phyloP scores from a whole-genome alignment of 1,139 yeast genomes.

The Saccharomyces hybrid region DNA sequence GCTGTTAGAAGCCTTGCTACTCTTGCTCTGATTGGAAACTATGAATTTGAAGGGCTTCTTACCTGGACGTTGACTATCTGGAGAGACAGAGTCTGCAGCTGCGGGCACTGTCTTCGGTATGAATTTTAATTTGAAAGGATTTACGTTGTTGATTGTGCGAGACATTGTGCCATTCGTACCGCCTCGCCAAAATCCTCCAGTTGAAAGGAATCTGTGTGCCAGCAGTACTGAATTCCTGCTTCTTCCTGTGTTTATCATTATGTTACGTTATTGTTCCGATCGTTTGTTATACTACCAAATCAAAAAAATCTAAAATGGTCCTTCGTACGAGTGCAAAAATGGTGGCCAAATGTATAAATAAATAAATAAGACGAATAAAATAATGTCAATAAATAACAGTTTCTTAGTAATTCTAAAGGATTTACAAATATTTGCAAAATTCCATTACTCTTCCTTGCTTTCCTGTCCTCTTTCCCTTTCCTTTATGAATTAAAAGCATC shows the following conservation, averaged over 20 bases:
- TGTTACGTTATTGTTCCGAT: neutral
- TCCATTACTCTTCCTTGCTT: neutral
- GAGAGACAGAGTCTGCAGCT: neutral
- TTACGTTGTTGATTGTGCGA: neutral
- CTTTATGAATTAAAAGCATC: neutral
- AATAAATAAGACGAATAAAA: neutral
- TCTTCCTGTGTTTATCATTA: neutral
- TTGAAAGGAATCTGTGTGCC: neutral
- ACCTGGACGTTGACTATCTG: neutral
- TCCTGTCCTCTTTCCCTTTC: neutral
- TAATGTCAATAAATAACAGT: neutral
- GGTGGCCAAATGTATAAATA: neutral
- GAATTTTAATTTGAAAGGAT: conserved; percentile 7
- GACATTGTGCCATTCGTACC: neutral
- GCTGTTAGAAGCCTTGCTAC: neutral
- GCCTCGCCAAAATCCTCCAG: neutral
- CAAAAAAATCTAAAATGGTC: neutral
- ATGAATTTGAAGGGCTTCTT: neutral
- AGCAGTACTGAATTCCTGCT: neutral
- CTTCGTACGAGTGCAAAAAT: neutral
- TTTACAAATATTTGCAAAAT: neutral
- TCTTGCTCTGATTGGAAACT: neutral
- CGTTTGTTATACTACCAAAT: neutral
- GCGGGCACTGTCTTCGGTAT: conserved; percentile 1
- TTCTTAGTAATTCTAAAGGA: neutral